Conservation (phyloP, 1,284 basidiomycete species). For the Cryptococcus jaspeensis region DNA sequence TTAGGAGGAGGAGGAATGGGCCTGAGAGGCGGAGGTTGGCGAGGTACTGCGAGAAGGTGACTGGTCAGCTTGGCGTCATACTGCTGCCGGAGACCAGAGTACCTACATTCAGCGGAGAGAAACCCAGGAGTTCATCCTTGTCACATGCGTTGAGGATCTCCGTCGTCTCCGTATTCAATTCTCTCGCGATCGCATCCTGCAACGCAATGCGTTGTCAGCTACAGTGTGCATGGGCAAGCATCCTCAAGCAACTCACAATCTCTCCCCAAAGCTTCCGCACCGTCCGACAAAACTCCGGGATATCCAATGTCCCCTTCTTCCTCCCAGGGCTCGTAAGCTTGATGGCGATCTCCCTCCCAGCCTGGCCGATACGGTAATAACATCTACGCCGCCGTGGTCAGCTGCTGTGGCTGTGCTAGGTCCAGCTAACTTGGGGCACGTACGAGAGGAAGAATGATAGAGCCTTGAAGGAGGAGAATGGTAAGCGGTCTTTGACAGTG, state of each 20-base stretch:
- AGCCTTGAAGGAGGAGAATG: slow-evolving; percentile 19
- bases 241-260: slow-evolving; percentile 16
- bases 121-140: slow-evolving; percentile 24
- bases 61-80: too few relatives aligned
- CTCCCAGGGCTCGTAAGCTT: slow-evolving; percentile 19
- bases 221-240: too few relatives aligned
- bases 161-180: slow-evolving; percentile 10
- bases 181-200: slow-evolving; percentile 14
- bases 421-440: not conserved
- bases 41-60: slow-evolving; percentile 11
- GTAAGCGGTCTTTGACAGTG: slow-evolving; percentile 15
- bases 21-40: slow-evolving; percentile 27
- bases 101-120: slow-evolving; percentile 40
- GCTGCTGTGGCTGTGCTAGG: not conserved
- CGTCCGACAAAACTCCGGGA: slow-evolving; percentile 20
- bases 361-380: slow-evolving; percentile 21
- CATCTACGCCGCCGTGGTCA: slow-evolving; percentile 5
- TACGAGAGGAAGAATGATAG: slow-evolving; percentile 28
- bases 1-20: slow-evolving; percentile 29
- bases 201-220: too few relatives aligned
- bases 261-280: slow-evolving; percentile 25
- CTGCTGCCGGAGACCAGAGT: not conserved
- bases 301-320: slow-evolving; percentile 28
- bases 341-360: slow-evolving; percentile 23
- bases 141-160: slow-evolving; percentile 16